Evolutionary conservation across 169 alveolate genomes (phyloP), one percentile per base, ranked within the genome.

Genomic region (Plasmodium gaboni): DNA sequence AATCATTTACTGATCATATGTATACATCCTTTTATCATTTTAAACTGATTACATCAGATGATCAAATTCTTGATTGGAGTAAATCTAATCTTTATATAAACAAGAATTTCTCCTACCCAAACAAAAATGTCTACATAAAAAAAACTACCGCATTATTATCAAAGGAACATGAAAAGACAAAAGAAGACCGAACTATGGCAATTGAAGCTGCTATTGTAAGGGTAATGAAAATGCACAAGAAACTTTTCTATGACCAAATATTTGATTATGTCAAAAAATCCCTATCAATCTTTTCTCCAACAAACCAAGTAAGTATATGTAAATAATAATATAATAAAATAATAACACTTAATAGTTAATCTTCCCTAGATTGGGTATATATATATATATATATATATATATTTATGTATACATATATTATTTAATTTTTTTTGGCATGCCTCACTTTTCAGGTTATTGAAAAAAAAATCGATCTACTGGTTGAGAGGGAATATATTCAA

Each of bases 121-220:
- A 68, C 69, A 68, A 83, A 15, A 83, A 83, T 9, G 85, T 83
- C 15, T 83, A 67, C 42, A 83, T 83, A 46, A 83, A 83, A 48
- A 83, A 83, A 61, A 48, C 91, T 7, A 68, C 91, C n/a, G 26
- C 83, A 19, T 42, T 68, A 24, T 72, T 83, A 42, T 83, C 91
- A 17, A 83, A 83, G 42, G 91, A 83, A 44, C 91, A 83, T 13
- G 91, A 83, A 68, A 67, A 83, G 63, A 50, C 80, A 6, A 86
- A 93, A 53, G 96, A 94, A 24, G 97, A 96, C 26, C 91, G 96
- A 87, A 76, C 95, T 15, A 89, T 89, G 55, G 97, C 98, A 10
- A 95, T 96, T 44, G 97, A 96, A 48, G 98, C 98, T 3, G 95
- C 96, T 17, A 95, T 95, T 38, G 98, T 96, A 12, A 93, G 96